Evolutionary conservation across 768 basidiomycete genomes (phyloP), one percentile per base, ranked within the genome.

Genomic region (Boletellus emodensis): DNA sequence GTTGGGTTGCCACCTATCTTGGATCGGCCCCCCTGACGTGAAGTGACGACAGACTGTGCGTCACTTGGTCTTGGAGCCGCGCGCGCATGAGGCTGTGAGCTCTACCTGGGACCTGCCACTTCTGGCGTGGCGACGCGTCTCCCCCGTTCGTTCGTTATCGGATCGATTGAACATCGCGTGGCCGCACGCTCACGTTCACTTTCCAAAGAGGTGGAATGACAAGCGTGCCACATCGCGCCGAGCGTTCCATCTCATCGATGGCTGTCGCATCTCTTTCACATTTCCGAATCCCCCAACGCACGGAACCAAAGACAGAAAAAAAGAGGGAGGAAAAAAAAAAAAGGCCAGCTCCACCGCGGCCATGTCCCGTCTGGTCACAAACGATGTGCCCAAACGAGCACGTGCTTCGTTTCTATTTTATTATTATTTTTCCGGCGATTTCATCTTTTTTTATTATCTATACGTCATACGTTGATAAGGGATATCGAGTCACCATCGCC

Each of bases 401-500:
- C 5, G 3, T 30, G 7, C 40, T 37, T 37, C 36, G 32, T 35
- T 32, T 30, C 30, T 7, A 30, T 30, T 30, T 30, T 30, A 30
- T 30, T 30, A 30, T 30, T 30, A 30, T 30, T 30, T 30, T 30
- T 44, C 35, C 46, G 37, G 18, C 20, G 33, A 47, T 49, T 28
- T 34, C 15, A 35, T 48, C 40, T 37, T 34, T 26, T 0, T 33
- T 44, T 38, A 6, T 35, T 28, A 15, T 8, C 32, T 10, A n/a
- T 34, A 34, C 38, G 47, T 40, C 39, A 5, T 42, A 6, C 32
- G 41, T 22, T 51, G 58, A 63, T 61, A 57, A 53, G 52, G 36
- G 8, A 2, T 30, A 50, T 61, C 28, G 48, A 50, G 53, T 59
- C 63, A 24, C 24, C 24, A 24, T 24, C 24, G 24, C 24, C 24